A percentile compares a stretch with the other conserved stretches of the same genome.
Conservation (phyloP, 179 eudicot genomes). For the Heliamphora pulchella region DNA sequence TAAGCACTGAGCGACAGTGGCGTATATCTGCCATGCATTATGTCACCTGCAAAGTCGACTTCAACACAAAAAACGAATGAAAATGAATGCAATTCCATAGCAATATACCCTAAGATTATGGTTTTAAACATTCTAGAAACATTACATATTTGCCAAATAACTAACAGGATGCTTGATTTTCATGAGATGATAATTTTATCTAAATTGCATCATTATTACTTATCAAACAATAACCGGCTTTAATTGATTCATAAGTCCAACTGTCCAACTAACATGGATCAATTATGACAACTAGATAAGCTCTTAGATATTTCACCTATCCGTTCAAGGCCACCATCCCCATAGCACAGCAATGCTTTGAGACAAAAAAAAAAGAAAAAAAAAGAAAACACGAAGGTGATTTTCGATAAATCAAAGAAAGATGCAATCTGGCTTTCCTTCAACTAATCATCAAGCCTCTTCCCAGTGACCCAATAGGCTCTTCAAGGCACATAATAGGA, state of each 20-base stretch:
- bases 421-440: not conserved
- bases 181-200: not conserved
- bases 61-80: not conserved
- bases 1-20: not conserved
- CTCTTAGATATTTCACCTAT: not conserved
- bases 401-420: not conserved
- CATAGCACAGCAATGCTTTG: not conserved
- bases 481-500: not conserved
- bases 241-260: not conserved
- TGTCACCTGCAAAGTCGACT: conserved; percentile 7
- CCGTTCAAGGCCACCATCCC: not conserved
- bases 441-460: not conserved
- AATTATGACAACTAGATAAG: not conserved
- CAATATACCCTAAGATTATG: not conserved
- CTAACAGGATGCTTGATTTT: too few species aligned
- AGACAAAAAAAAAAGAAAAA: not conserved
- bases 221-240: not conserved
- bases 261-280: not conserved
- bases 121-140: not conserved
- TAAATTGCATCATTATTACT: not conserved
- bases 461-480: not conserved
- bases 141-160: too few species aligned
- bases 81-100: not conserved
- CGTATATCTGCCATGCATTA: not conserved
- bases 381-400: too few species aligned